Conservation (phyloP, 2,329 filamentous ascomycete species). For the Aspergillus versicolor region DNA sequence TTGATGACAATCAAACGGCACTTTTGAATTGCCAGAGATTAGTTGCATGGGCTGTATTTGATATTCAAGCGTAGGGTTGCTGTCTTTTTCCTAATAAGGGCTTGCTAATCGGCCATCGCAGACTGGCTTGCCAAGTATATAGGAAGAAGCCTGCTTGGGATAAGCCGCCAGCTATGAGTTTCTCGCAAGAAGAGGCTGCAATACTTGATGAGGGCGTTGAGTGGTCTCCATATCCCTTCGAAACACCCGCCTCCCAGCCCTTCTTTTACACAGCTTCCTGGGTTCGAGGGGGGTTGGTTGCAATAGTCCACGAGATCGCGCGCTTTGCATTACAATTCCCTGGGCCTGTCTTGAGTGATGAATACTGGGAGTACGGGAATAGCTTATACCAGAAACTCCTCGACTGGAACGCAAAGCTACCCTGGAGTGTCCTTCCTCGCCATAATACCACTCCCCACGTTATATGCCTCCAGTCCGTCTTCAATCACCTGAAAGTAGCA, state of each 20-base stretch:
- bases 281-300: constrained; percentile 13
- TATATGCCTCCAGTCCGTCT: constrained; percentile 20
- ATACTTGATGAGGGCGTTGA: constrained; percentile 14
- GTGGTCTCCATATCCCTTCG: constrained; percentile 20
- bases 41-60: constrained; percentile 24
- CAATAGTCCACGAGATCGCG: constrained; percentile 18
- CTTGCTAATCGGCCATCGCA: constrained; percentile 9
- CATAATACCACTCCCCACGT: constrained; percentile 19
- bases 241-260: constrained; percentile 9
- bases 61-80: constrained; percentile 22
- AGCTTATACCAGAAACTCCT: constrained; percentile 12
- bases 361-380: constrained; percentile 18
- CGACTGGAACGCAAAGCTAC: constrained; percentile 14
- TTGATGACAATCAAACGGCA: neutral
- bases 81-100: neutral
- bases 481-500: too few species aligned
- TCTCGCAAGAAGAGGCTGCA: constrained; percentile 17
- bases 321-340: constrained; percentile 14
- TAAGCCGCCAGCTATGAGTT: constrained; percentile 16
- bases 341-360: neutral
- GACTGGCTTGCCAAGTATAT: constrained; percentile 24
- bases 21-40: constrained; percentile 19
- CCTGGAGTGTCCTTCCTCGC: constrained; percentile 12
- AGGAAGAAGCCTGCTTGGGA: constrained; percentile 19
- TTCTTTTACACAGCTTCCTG: constrained; percentile 15